Conservation (phyloP, 2,329 filamentous ascomycete species). For the Nigrospora osmanthi region DNA sequence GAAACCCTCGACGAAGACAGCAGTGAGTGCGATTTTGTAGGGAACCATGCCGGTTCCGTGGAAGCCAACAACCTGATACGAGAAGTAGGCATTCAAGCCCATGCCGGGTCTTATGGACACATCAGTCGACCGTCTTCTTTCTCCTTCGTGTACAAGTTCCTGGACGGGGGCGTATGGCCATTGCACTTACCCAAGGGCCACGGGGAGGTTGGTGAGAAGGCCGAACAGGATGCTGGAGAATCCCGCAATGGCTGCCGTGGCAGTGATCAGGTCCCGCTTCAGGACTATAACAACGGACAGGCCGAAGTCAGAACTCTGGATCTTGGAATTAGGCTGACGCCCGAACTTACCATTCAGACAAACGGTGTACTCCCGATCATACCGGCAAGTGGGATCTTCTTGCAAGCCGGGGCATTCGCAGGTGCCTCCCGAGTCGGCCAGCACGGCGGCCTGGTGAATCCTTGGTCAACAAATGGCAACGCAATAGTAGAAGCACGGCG, state of each 20-base stretch:
- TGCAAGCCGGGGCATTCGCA: constrained; percentile 52
- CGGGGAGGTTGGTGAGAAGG: constrained; percentile 72
- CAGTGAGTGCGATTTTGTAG: constrained; percentile 53
- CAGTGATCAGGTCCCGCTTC: constrained; percentile 72
- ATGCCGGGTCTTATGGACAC: constrained; percentile 47
- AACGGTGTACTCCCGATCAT: constrained; percentile 30
- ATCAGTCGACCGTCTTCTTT: too few species aligned
- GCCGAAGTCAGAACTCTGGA: not conserved
- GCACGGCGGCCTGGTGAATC: constrained; percentile 53
- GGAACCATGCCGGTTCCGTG: constrained; percentile 49
- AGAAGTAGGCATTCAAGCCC: constrained; percentile 62
- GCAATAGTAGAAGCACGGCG: not conserved
- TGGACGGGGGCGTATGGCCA: not conserved
- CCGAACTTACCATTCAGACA: constrained; percentile 37
- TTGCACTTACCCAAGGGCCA: constrained; percentile 59
- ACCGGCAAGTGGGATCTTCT: constrained; percentile 35
- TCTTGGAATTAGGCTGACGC: not conserved
- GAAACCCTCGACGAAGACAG: constrained; percentile 58
- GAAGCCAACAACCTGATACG: constrained; percentile 57
- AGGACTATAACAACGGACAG: constrained; percentile 33
- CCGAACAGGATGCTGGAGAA: constrained; percentile 72
- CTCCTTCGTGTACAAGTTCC: constrained; percentile 6
- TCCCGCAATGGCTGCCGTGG: constrained; percentile 73
- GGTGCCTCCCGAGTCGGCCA: constrained; percentile 69
- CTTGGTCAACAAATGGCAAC: not conserved